These are phyloP conservation scores for Colletotrichum somersetense DNA, from an alignment of 2,329 filamentous ascomycete genomes.

Conservation along the genomic window DNA sequence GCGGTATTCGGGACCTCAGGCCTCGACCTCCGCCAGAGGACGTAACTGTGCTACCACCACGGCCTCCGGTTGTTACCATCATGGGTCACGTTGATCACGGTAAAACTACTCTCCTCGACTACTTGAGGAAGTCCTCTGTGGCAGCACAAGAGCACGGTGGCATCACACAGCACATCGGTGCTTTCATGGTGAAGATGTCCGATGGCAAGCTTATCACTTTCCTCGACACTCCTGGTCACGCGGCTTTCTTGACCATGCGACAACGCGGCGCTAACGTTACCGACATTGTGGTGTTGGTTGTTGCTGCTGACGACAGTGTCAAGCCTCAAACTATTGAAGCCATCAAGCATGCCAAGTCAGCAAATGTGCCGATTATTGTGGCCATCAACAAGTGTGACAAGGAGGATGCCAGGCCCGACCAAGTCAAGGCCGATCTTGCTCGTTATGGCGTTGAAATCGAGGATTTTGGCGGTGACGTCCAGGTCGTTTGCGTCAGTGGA, in stretches of 20 bases:
- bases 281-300: slow-evolving; percentile 95
- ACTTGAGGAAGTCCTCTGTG: slow-evolving; percentile 90
- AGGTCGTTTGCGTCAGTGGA: slow-evolving; percentile 90
- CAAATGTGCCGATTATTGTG: slow-evolving; percentile 94
- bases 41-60: slow-evolving; percentile 73
- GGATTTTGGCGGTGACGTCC: slow-evolving; percentile 94
- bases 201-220: slow-evolving; percentile 94
- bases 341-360: slow-evolving; percentile 89
- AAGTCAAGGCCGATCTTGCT: slow-evolving; percentile 89
- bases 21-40: slow-evolving; percentile 78
- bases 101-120: slow-evolving; percentile 96
- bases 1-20: slow-evolving; percentile 76
- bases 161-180: slow-evolving; percentile 98
- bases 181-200: slow-evolving; percentile 91
- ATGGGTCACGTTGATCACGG: slow-evolving; percentile 99
- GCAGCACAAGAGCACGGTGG: slow-evolving; percentile 93
- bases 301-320: slow-evolving; percentile 96
- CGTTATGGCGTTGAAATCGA: slow-evolving; percentile 90
- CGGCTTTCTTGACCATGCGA: slow-evolving; percentile 95
- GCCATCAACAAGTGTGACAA: slow-evolving; percentile 99
- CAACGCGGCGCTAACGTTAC: slow-evolving; percentile 96
- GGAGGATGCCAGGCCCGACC: slow-evolving; percentile 81
- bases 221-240: slow-evolving; percentile 95
- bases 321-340: slow-evolving; percentile 98
- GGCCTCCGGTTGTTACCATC: slow-evolving; percentile 96